phyloP scores from a whole-genome alignment of 768 basidiomycete species.

The Russula emetica region DNA sequence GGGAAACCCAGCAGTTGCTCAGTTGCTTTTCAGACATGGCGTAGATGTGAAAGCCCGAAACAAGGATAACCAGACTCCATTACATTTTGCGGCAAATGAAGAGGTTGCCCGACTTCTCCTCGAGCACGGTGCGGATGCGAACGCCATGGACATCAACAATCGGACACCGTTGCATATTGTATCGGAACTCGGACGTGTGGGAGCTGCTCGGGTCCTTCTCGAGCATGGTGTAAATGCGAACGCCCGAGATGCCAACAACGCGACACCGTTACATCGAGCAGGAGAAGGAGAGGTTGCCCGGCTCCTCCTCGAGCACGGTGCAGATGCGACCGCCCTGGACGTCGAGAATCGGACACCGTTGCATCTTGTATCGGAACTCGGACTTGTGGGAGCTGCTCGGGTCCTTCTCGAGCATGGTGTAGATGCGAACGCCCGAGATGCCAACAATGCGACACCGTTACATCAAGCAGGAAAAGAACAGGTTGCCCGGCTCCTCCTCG shows the following conservation, averaged over 20 bases:
- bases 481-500: too few relatives aligned
- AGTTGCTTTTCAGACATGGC: neutral
- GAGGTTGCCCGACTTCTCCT: too few relatives aligned
- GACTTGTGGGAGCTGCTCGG: neutral
- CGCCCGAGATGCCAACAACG: neutral
- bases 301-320: neutral
- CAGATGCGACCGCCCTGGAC: neutral
- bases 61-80: too few relatives aligned
- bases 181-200: too few relatives aligned
- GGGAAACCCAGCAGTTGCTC: neutral
- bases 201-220: neutral
- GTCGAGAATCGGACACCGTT: neutral
- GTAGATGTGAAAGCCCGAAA: too few relatives aligned
- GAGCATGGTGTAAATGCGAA: neutral
- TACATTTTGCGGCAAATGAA: too few relatives aligned
- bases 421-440: too few relatives aligned
- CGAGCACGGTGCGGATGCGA: too few relatives aligned
- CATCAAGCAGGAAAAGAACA: too few relatives aligned
- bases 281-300: neutral
- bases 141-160: too few relatives aligned
- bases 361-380: neutral
- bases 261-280: neutral
- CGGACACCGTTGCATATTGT: too few relatives aligned
- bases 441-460: too few relatives aligned
- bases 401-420: neutral